Percentiles rank a stretch among this genome's conserved stretches.
Conservation (phyloP, 176 grass and related monocot species). For the Chrysopogon serrulatus region DNA sequence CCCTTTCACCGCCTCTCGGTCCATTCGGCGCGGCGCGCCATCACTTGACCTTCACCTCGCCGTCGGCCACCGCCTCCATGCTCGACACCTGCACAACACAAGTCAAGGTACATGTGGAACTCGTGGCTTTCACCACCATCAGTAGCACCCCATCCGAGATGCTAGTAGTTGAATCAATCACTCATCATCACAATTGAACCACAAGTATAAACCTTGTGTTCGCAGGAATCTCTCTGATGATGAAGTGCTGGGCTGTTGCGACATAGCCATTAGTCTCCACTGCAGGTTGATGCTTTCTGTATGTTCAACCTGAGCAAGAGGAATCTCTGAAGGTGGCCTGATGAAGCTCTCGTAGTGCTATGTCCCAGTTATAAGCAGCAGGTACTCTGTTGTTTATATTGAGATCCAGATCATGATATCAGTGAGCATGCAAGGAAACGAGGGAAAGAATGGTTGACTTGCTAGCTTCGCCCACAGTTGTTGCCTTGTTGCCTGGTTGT, state of each 20-base stretch:
- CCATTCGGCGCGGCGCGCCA: too few relatives aligned
- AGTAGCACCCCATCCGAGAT: too few relatives aligned
- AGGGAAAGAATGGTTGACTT: conserved; percentile 12
- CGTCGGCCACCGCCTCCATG: too few relatives aligned
- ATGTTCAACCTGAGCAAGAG: not conserved
- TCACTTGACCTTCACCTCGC: too few relatives aligned
- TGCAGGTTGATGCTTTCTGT: conserved; percentile 19
- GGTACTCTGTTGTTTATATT: conserved; percentile 1
- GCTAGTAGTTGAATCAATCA: too few relatives aligned
- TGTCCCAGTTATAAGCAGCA: conserved; percentile 4
- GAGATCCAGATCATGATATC: not conserved
- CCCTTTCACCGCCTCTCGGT: too few relatives aligned
- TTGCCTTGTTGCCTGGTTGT: not conserved
- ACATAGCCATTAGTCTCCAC: not conserved
- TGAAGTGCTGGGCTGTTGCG: not conserved
- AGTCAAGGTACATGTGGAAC: too few relatives aligned
- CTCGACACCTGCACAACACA: too few relatives aligned
- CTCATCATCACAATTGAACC: too few relatives aligned
- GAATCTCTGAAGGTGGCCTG: conserved; percentile 6
- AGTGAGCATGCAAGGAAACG: not conserved
- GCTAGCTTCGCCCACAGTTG: not conserved
- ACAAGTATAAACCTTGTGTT: too few relatives aligned
- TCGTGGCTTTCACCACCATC: too few relatives aligned
- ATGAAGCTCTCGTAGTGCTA: not conserved
- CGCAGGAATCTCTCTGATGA: not conserved